Conservation (phyloP, 805 yeast genomes). For the Candida rishiriensis region DNA sequence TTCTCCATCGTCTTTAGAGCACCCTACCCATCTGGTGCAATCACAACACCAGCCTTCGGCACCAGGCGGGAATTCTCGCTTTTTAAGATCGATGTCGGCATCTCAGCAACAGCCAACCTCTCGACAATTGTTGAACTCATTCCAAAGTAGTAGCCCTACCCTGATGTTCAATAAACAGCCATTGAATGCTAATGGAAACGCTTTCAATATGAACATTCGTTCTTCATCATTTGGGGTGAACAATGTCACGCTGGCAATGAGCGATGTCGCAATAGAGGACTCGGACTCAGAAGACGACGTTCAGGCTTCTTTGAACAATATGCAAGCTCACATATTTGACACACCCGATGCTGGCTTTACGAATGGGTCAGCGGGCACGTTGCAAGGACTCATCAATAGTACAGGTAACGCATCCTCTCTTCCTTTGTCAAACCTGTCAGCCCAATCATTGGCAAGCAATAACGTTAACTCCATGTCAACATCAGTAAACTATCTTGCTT, state of each 20-base stretch:
- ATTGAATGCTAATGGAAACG: neutral
- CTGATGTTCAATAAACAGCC: neutral
- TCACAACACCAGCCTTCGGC: neutral
- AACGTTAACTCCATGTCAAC: no score
- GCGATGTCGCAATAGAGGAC: slow-evolving; percentile 13
- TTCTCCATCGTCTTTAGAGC: slow-evolving; percentile 10
- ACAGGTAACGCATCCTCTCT: no score
- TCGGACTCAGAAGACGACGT: slow-evolving; percentile 13
- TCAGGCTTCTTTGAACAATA: no score
- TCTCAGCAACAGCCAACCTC: slow-evolving; percentile 10
- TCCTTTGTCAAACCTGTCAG: no score
- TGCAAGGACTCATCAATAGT: no score
- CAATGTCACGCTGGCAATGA: neutral
- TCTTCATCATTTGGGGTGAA: neutral
- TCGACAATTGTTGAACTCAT: neutral
- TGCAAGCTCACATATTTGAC: no score
- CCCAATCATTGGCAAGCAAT: no score
- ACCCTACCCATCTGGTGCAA: neutral
- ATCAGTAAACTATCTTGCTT: no score
- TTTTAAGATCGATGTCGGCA: slow-evolving; percentile 10
- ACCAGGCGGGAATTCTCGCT: slow-evolving; percentile 1
- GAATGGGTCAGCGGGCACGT: no score
- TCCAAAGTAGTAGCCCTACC: neutral
- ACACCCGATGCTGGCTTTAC: no score
- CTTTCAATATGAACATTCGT: neutral